A percentile compares a stretch with the other conserved stretches of the same genome.
phyloP scores from a whole-genome alignment of 208 protist species.

The Naegleria fowleri region DNA sequence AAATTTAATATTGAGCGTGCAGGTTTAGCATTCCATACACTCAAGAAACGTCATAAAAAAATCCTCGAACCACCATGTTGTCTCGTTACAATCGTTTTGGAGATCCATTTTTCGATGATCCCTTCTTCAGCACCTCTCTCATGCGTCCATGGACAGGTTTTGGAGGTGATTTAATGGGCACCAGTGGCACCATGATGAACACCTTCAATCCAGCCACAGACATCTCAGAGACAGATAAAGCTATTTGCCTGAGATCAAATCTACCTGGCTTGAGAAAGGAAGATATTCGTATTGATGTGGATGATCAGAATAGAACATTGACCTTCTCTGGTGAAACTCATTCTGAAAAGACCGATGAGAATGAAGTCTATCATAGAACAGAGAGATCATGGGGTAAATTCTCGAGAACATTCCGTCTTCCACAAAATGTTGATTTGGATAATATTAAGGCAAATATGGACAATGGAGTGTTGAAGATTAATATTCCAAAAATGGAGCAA shows the following conservation, averaged over 20 bases:
- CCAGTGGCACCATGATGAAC: not conserved
- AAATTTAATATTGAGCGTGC: too few species aligned
- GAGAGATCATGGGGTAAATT: constrained; percentile 25
- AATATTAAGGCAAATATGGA: constrained; percentile 30
- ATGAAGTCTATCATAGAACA: constrained; percentile 17
- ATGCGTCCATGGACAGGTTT: not conserved
- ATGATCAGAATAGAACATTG: constrained; percentile 14
- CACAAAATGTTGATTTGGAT: constrained; percentile 14
- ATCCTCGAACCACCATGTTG: too few species aligned
- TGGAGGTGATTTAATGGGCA: not conserved
- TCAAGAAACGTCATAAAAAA: too few species aligned
- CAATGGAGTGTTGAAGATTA: constrained; percentile 25
- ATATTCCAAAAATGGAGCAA: constrained; percentile 26
- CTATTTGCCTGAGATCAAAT: not conserved
- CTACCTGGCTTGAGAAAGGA: constrained; percentile 31
- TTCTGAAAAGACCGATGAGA: constrained; percentile 8
- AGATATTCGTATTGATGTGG: constrained; percentile 24
- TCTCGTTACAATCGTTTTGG: not conserved
- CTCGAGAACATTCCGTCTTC: constrained; percentile 8
- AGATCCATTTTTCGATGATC: too few species aligned
- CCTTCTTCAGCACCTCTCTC: too few species aligned
- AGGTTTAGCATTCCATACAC: too few species aligned
- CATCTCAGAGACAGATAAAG: constrained; percentile 3
- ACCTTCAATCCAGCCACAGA: constrained; percentile 11
- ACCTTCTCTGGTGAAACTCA: constrained; percentile 25